These are phyloP conservation scores for Pythium utonaiense DNA, from an alignment of 352 stramenopile genomes.

Conservation along the genomic window DNA sequence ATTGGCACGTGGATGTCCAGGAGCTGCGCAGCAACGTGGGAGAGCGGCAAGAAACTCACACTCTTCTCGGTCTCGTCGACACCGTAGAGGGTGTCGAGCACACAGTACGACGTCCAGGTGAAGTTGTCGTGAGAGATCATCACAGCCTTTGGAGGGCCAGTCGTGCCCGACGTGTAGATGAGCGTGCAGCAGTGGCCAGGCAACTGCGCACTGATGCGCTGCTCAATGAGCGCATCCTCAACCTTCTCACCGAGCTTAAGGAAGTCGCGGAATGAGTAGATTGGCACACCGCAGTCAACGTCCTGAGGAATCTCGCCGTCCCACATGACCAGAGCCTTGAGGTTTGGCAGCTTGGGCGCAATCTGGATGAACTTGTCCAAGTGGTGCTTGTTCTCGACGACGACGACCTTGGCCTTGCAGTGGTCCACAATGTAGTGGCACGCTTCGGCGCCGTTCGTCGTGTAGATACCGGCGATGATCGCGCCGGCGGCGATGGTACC, in stretches of 20 bases:
- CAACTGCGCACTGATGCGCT: conserved; percentile 73
- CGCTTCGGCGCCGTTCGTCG: conserved; percentile 88
- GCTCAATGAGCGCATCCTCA: conserved; percentile 53
- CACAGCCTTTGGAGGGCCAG: conserved; percentile 93
- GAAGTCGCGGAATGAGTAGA: conserved; percentile 83
- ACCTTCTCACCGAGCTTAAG: conserved; percentile 67
- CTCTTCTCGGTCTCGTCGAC: conserved; percentile 67
- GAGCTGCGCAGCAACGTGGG: conserved; percentile 85
- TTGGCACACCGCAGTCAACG: conserved; percentile 56
- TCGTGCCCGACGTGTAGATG: conserved; percentile 96
- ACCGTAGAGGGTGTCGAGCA: conserved; percentile 47
- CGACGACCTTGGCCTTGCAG: conserved; percentile 89
- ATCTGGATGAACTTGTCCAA: conserved; percentile 92
- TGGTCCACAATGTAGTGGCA: conserved; percentile 94
- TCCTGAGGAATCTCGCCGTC: conserved; percentile 69
- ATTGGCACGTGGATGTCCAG: conserved; percentile 85
- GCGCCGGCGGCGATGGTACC: conserved; percentile 91
- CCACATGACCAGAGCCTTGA: conserved; percentile 94
- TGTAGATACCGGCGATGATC: conserved; percentile 95
- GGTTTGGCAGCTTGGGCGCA: conserved; percentile 75
- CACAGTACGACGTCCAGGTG: conserved; percentile 67
- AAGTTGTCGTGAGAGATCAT: conserved; percentile 97
- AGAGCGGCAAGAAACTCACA: conserved; percentile 88
- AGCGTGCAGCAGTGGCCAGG: conserved; percentile 87
- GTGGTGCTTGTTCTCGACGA: conserved; percentile 90